Conservation (phyloP, 2,329 filamentous ascomycete genomes). For the Verticillium nubilum region DNA sequence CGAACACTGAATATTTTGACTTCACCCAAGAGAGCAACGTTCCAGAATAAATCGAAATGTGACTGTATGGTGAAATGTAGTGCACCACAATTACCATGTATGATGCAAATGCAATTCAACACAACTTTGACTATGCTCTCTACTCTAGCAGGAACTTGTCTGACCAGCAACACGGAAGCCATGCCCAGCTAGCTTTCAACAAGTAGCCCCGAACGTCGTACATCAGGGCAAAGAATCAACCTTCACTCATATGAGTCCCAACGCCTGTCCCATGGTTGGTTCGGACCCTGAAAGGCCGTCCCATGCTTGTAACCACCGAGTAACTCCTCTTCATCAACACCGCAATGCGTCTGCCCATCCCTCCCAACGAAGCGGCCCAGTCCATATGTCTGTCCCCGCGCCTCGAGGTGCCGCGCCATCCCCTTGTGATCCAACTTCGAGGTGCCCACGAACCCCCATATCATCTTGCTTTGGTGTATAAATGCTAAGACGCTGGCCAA, state of each 20-base stretch:
- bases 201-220: background rate
- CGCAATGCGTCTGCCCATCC: conserved; percentile 69
- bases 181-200: background rate
- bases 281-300: conserved; percentile 39
- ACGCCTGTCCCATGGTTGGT: conserved; percentile 44
- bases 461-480: conserved; percentile 76
- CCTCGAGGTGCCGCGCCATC: conserved; percentile 57
- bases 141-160: too few relatives aligned
- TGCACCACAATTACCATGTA: too few relatives aligned
- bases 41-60: too few relatives aligned
- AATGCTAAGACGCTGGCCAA: conserved; percentile 72
- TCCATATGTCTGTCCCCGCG: conserved; percentile 63
- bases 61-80: too few relatives aligned
- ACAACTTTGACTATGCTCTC: too few relatives aligned
- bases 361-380: conserved; percentile 72
- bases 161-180: too few relatives aligned
- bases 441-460: conserved; percentile 69
- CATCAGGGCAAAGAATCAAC: background rate
- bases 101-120: too few relatives aligned
- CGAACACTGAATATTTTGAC: background rate
- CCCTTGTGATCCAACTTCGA: conserved; percentile 54
- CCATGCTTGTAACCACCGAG: conserved; percentile 61
- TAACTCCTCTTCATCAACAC: conserved; percentile 72
- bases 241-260: conserved; percentile 25
- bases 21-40: background rate